Evolutionary conservation across 1,139 yeast species (phyloP), one percentile per base, ranked within the genome.

Genomic region (Petasospora fabianii): DNA sequence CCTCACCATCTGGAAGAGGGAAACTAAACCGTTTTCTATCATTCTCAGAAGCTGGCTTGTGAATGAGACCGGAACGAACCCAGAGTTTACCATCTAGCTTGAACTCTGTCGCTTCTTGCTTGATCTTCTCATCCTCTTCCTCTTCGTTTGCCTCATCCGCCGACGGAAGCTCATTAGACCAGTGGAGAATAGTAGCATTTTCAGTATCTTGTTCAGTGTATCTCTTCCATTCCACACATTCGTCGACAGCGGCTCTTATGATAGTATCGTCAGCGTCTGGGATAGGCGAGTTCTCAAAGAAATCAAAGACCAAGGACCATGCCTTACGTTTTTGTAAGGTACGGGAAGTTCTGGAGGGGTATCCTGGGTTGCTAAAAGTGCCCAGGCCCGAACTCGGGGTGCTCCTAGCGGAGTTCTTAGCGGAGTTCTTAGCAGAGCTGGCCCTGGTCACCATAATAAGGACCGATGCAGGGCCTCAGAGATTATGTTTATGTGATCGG

Each of bases 1-100:
- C 51, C 5, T 38, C 48, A 9, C 54, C 55, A 28, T 40, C 40
- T 1, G 59, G 59, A 5, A 54, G 33, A 4, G 47, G 39, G 34
- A 54, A 41, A 17, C 43, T 38, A 22, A 53, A 54, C 4, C 24
- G 24, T 5, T 26, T 16, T 4, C 16, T 34, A 15, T 31, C 42
- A 6, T 20, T 18, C 12, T 42, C 33, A 4, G 30, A 16, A 1
- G 45, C 27, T 1, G 41, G 27, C 26, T 35, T 42, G n/a, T 39
- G 41, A 3, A 32, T 26, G 14, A 49, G 30, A 9, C 53, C 53
- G 12, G 32, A 33, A n/a, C 45, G 9, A 2, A 46, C 50, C 46
- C 44, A 42, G 1, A 47, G 27, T 21, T 46, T 48, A 2, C 30
- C 42, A 7, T 19, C 30, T 5, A 37, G 26, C 10, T 35, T 19